Evolutionary conservation across 495 filamentous ascomycete genomes (phyloP).

Genomic region (Trichoderma parareesei): DNA sequence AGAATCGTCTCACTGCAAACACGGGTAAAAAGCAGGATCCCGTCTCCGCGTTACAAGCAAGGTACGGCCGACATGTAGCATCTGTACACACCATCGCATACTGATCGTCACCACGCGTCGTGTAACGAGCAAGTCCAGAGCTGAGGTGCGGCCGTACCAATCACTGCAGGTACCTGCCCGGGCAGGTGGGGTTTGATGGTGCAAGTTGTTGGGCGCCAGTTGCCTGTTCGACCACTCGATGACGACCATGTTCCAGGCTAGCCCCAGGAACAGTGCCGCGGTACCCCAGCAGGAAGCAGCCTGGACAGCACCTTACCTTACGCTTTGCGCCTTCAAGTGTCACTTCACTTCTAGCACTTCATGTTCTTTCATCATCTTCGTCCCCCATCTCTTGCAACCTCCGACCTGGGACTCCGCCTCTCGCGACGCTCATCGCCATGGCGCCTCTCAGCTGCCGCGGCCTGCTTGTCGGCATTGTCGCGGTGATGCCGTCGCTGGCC

Average conservation of each 20-base stretch:
- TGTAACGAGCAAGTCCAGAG: not conserved
- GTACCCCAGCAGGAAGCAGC: not conserved
- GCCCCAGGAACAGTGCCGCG: constrained; percentile 11
- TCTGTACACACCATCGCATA: not conserved
- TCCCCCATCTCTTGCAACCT: not conserved
- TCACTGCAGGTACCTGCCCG: not conserved
- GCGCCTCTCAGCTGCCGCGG: constrained; percentile 25
- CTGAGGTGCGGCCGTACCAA: not conserved
- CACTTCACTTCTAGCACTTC: too few species aligned
- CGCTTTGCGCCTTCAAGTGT: not conserved
- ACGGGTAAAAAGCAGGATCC: not conserved
- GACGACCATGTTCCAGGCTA: not conserved
- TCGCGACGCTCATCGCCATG: constrained; percentile 26
- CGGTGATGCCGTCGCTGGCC: constrained; percentile 30
- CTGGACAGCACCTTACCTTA: not conserved
- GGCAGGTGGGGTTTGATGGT: not conserved
- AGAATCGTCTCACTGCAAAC: not conserved
- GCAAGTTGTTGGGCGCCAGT: not conserved
- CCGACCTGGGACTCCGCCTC: not conserved
- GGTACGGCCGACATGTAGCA: not conserved
- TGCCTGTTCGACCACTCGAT: not conserved
- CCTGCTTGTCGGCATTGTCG: constrained; percentile 27
- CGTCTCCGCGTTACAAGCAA: not conserved
- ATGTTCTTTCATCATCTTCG: not conserved
- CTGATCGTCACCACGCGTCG: not conserved